phyloP scores from a whole-genome alignment of 768 basidiomycete species.

The Kwoniella botswanensis region DNA sequence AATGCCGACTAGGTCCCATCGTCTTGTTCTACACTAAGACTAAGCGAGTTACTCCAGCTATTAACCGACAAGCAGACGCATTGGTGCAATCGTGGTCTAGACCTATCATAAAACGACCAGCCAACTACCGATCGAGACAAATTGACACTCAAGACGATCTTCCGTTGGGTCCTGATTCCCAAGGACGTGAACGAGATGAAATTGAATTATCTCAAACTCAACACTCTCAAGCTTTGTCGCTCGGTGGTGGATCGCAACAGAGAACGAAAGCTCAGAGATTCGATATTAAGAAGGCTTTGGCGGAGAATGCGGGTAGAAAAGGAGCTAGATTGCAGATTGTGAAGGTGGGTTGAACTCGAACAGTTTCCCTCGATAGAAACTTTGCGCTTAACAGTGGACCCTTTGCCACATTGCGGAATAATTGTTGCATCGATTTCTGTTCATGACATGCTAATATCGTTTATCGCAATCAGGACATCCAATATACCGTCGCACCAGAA shows the following conservation, averaged over 20 bases:
- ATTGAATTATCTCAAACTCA: constrained; percentile 9
- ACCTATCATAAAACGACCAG: constrained; percentile 52
- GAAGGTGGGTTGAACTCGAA: too few relatives aligned
- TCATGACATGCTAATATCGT: too few relatives aligned
- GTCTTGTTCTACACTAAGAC: constrained; percentile 95
- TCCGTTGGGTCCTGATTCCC: neutral
- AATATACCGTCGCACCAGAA: constrained; percentile 49
- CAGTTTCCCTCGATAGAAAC: too few relatives aligned
- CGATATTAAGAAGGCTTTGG: constrained; percentile 36
- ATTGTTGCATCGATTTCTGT: too few relatives aligned
- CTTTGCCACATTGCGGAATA: too few relatives aligned
- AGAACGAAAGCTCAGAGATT: constrained; percentile 35
- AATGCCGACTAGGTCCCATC: constrained; percentile 84
- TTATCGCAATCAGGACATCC: too few relatives aligned
- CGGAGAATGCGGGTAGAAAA: constrained; percentile 48
- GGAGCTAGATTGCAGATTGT: constrained; percentile 39
- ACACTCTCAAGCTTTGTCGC: constrained; percentile 7
- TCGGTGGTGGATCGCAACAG: constrained; percentile 7
- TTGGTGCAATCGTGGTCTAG: constrained; percentile 67
- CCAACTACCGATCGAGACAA: constrained; percentile 31
- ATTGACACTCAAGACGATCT: constrained; percentile 23
- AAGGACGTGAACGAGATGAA: constrained; percentile 1
- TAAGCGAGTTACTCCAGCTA: constrained; percentile 81
- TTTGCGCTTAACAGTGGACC: too few relatives aligned
- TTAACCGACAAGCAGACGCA: constrained; percentile 78